Conservation (phyloP, 768 basidiomycete genomes). For the Kwoniella newhampshirensis region DNA sequence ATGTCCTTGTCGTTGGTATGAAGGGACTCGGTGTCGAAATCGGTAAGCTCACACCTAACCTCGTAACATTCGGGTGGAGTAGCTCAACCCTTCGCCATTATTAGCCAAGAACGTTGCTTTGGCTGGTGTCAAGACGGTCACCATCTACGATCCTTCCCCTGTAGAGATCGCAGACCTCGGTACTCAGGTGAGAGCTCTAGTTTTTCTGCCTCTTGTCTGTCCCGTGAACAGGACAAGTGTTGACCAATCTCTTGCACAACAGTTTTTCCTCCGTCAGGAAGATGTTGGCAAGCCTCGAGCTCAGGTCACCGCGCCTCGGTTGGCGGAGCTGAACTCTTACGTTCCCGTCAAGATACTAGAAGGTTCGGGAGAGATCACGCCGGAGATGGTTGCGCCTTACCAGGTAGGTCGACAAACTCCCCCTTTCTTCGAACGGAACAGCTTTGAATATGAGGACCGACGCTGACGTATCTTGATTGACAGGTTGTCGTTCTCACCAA, state of each 20-base stretch:
- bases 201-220: too few relatives aligned
- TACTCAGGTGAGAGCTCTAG: slow-evolving; percentile 65
- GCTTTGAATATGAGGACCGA: too few relatives aligned
- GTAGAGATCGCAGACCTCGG: slow-evolving; percentile 86
- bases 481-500: slow-evolving; percentile 89
- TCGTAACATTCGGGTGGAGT: background rate
- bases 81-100: background rate
- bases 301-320: slow-evolving; percentile 76
- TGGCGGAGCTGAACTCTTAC: slow-evolving; percentile 93
- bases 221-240: too few relatives aligned
- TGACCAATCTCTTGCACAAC: too few relatives aligned
- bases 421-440: too few relatives aligned
- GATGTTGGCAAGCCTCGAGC: slow-evolving; percentile 89
- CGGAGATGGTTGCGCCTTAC: slow-evolving; percentile 80
- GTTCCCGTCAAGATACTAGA: slow-evolving; percentile 88
- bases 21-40: slow-evolving; percentile 94
- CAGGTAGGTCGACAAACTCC: slow-evolving; percentile 74
- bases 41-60: slow-evolving; percentile 58
- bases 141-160: slow-evolving; percentile 87
- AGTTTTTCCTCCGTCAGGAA: slow-evolving; percentile 90
- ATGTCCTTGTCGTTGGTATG: slow-evolving; percentile 87
- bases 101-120: slow-evolving; percentile 90
- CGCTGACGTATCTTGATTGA: background rate
- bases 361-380: slow-evolving; percentile 71
- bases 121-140: slow-evolving; percentile 96